Base-by-base conservation (phyloP, 78 protist genomes). In the Dictyostelium citrinum region DNA sequence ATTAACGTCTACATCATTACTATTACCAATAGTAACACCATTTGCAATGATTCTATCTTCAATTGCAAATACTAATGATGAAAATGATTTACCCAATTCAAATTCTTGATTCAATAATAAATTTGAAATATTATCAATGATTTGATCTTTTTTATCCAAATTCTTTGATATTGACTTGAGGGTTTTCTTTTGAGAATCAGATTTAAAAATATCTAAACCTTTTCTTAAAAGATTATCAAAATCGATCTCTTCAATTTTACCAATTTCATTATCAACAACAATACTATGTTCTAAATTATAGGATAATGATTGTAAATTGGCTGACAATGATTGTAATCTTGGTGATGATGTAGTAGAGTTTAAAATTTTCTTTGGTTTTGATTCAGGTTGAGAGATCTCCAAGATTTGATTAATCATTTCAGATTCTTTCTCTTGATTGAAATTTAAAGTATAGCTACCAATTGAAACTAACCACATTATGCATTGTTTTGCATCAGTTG, bases 371-470 rank as follows among this genome's bases (percentile, higher is more conserved):
- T 88, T 88, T 64, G 84, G 93, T 78, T 61, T 88, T 7, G 85
- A 88, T 68, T 88, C 93, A 11, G 93, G 93, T 88, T 88, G 93
- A 67, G 51, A 24, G 20, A 88, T 88, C n/a, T 88, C 93, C 17
- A 88, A 64, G 10, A 88, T 88, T 68, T 88, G 93, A n/a, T 58
- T 88, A 33, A 88, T 88, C 93, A 88, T 88, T 78, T 88, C 80
- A 29, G 46, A 77, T 49, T 88, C 93, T 20, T 76, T 88, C 46
- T 88, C 93, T 60, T 43, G 85, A 51, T 27, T 22, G 27, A 72
- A 78, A 29, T 78, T 67, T 5, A 67, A 4, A 0, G 93, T 88
- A 24, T 29, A 68, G 0, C 5, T 14, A 45, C 86, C 79, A 17
- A 88, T 76, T 8, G 81, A 70, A 22, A 88, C 93, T 22, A 88